These are phyloP conservation scores for Talaromyces albobiverticillius DNA, from an alignment of 2,329 filamentous ascomycete species.

Conservation along the genomic window DNA sequence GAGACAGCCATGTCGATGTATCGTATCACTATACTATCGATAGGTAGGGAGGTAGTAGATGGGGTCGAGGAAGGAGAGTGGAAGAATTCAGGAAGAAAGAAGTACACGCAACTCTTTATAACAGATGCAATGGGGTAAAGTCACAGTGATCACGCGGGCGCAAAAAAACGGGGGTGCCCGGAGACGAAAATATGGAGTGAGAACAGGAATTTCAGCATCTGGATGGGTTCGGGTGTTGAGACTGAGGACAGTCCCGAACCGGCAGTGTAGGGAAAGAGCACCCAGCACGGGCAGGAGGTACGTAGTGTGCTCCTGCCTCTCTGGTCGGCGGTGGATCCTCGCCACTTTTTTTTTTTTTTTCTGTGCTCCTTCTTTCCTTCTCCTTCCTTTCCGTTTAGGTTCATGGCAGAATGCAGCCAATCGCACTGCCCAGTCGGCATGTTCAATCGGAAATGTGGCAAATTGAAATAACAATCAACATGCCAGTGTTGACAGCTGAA, in stretches of 20 bases:
- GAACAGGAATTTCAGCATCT: too few species aligned
- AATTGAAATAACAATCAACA: too few species aligned
- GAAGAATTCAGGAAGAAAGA: neutral
- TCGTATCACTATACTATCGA: too few species aligned
- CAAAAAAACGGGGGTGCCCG: neutral
- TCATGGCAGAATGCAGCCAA: too few species aligned
- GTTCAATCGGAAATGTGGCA: too few species aligned
- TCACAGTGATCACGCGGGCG: conserved; percentile 11
- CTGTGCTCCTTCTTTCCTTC: neutral
- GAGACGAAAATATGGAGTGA: conserved; percentile 2
- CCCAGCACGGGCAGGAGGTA: too few species aligned
- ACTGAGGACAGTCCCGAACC: neutral
- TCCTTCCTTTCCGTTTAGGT: too few species aligned
- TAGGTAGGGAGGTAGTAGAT: neutral
- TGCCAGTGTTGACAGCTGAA: too few species aligned
- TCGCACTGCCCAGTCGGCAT: too few species aligned
- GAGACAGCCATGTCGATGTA: conserved; percentile 11
- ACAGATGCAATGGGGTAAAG: neutral
- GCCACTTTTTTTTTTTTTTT: neutral
- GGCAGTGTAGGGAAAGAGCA: too few species aligned
- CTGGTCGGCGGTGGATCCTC: neutral
- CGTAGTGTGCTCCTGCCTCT: neutral
- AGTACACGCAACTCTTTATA: neutral
- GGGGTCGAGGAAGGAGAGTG: neutral
- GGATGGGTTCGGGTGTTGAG: neutral